Evolutionary conservation across 169 alveolate genomes (phyloP).

Genomic region (Cryptosporidium meleagridis): DNA sequence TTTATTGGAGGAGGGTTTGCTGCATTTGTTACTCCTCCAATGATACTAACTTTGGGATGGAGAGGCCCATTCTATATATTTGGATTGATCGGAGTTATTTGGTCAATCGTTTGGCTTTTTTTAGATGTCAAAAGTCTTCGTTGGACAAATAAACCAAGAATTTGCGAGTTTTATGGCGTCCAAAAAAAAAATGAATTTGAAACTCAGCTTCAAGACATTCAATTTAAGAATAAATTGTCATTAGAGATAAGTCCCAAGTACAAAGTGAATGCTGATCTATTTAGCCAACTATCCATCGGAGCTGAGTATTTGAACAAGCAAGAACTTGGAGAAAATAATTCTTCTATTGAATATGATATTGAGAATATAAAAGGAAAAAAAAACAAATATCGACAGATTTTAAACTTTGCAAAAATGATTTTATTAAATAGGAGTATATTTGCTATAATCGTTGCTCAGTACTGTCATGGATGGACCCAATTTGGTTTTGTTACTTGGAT

Average conservation of each 20-base stretch:
- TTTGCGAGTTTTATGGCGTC: conserved; percentile 2
- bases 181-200: background rate
- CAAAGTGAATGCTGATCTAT: background rate
- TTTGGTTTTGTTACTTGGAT: conserved; percentile 72
- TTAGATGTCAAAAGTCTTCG: conserved; percentile 18
- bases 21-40: conserved; percentile 70
- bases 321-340: background rate
- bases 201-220: background rate
- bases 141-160: conserved; percentile 38
- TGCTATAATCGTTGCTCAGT: conserved; percentile 58
- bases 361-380: background rate
- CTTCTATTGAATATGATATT: background rate
- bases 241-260: background rate
- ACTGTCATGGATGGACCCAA: conserved; percentile 74
- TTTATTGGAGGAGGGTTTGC: conserved; percentile 69
- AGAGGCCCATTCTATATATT: conserved; percentile 63
- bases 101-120: conserved; percentile 71
- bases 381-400: background rate
- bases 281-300: background rate
- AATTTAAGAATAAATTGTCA: background rate
- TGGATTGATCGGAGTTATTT: conserved; percentile 45
- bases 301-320: background rate
- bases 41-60: conserved; percentile 53
- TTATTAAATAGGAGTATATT: conserved; percentile 12
- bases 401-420: background rate